Conservation (phyloP, 1,284 basidiomycete species). For the Coniophora puteana region DNA sequence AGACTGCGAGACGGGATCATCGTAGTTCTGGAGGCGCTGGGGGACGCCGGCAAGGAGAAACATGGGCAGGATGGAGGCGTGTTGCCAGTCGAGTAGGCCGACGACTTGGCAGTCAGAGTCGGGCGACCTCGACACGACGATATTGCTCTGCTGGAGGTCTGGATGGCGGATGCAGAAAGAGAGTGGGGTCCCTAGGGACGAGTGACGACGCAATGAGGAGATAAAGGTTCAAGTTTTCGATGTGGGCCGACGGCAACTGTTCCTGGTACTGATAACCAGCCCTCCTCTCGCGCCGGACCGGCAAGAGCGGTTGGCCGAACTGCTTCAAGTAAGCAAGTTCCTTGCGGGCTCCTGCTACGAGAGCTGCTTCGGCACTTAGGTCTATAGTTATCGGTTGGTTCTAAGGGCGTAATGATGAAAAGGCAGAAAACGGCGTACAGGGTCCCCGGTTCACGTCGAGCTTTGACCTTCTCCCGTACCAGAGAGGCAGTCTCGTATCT, state of each 20-base stretch:
- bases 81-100: constrained; percentile 40
- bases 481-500: constrained; percentile 38
- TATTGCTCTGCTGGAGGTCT: constrained; percentile 33
- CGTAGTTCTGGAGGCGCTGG: constrained; percentile 39
- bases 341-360: constrained; percentile 40
- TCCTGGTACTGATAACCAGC: constrained; percentile 39
- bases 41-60: constrained; percentile 45
- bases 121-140: constrained; percentile 30
- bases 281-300: constrained; percentile 42
- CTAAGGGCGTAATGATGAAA: constrained; percentile 17
- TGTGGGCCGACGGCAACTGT: constrained; percentile 45
- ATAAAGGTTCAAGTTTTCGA: constrained; percentile 27
- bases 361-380: constrained; percentile 39
- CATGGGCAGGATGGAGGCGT: constrained; percentile 39
- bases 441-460: constrained; percentile 47
- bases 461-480: constrained; percentile 45
- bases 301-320: constrained; percentile 46
- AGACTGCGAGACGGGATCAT: constrained; percentile 33
- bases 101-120: constrained; percentile 29
- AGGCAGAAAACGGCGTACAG: constrained; percentile 38
- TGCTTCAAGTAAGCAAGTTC: constrained; percentile 45
- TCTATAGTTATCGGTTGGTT: constrained; percentile 38
- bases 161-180: constrained; percentile 41
- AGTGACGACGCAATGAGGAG: constrained; percentile 34
- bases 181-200: constrained; percentile 26